phyloP scores from a whole-genome alignment of 2,329 filamentous ascomycete species.

The Geosmithia morbida region DNA sequence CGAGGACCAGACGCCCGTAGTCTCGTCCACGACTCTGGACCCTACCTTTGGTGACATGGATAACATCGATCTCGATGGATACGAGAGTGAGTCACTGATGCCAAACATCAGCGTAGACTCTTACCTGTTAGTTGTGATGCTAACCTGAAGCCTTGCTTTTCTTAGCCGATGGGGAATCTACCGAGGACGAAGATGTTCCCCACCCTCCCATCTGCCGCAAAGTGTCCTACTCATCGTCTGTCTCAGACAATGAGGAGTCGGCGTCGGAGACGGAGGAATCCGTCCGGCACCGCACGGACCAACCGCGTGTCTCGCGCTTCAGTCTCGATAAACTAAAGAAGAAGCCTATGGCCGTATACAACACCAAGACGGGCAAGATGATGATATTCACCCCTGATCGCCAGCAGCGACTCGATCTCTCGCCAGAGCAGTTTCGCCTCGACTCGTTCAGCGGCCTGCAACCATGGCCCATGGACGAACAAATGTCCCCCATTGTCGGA shows the following conservation, averaged over 20 bases:
- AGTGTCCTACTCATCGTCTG: constrained; percentile 4
- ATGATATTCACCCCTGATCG: constrained; percentile 47
- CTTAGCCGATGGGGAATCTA: constrained; percentile 45
- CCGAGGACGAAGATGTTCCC: constrained; percentile 44
- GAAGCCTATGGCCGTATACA: constrained; percentile 44
- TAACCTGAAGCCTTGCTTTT: constrained; percentile 25
- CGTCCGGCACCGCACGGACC: constrained; percentile 30
- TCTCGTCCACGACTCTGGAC: constrained; percentile 6
- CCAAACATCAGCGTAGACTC: constrained; percentile 2
- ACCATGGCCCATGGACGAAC: constrained; percentile 16
- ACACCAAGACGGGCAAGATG: constrained; percentile 43
- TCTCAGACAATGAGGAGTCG: constrained; percentile 22
- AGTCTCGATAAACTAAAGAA: constrained; percentile 36
- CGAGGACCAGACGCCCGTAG: background rate
- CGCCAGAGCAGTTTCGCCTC: constrained; percentile 32
- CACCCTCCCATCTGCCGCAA: constrained; percentile 33
- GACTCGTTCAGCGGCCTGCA: background rate
- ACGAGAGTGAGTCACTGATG: constrained; percentile 38
- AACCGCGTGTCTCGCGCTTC: constrained; percentile 39
- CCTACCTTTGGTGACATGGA: background rate
- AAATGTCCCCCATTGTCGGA: constrained; percentile 43
- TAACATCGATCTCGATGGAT: constrained; percentile 33
- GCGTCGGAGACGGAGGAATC: constrained; percentile 35
- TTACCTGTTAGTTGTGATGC: constrained; percentile 9
- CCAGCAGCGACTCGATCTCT: constrained; percentile 33